These are phyloP conservation scores for Neophaeococcomyces aloes DNA, from an alignment of 2,329 filamentous ascomycete species.

Conservation along the genomic window DNA sequence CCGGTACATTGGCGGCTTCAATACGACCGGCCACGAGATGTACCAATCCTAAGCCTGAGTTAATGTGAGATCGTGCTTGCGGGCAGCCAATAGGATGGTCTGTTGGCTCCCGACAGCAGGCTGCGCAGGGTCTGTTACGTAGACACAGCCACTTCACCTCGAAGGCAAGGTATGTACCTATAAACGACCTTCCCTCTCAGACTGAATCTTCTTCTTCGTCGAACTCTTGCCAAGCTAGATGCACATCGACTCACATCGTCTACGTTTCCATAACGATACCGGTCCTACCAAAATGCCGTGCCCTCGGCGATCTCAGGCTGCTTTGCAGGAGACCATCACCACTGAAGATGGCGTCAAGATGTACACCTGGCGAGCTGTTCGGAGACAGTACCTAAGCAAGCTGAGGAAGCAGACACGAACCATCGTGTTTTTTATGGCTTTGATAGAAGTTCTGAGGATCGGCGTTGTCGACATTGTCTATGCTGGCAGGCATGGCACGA, in stretches of 20 bases:
- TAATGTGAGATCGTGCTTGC: no score
- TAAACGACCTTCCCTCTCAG: no score
- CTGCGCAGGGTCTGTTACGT: no score
- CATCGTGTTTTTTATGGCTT: slow-evolving; percentile 18
- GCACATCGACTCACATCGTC: slow-evolving; percentile 21
- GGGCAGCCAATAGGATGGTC: no score
- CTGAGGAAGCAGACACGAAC: slow-evolving; percentile 19
- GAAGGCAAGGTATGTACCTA: no score
- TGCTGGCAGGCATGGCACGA: slow-evolving; percentile 16
- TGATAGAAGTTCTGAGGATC: slow-evolving; percentile 18
- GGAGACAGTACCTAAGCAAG: slow-evolving; percentile 15
- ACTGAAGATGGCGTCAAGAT: slow-evolving; percentile 13
- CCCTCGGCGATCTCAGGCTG: slow-evolving; percentile 5
- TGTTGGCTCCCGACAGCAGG: no score
- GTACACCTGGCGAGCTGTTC: slow-evolving; percentile 17
- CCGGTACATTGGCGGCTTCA: no score
- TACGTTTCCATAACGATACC: slow-evolving; percentile 10
- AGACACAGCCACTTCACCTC: no score
- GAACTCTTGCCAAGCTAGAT: slow-evolving; percentile 7
- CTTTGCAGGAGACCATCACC: slow-evolving; percentile 10
- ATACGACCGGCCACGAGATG: no score
- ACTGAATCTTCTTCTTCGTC: background rate
- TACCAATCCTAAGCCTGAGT: no score
- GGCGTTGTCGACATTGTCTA: slow-evolving; percentile 19
- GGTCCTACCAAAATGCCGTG: slow-evolving; percentile 17